Percentiles rank a stretch among this genome's conserved stretches.
phyloP scores from a whole-genome alignment of 2,329 filamentous ascomycete genomes.

The Trichoderma sp. region DNA sequence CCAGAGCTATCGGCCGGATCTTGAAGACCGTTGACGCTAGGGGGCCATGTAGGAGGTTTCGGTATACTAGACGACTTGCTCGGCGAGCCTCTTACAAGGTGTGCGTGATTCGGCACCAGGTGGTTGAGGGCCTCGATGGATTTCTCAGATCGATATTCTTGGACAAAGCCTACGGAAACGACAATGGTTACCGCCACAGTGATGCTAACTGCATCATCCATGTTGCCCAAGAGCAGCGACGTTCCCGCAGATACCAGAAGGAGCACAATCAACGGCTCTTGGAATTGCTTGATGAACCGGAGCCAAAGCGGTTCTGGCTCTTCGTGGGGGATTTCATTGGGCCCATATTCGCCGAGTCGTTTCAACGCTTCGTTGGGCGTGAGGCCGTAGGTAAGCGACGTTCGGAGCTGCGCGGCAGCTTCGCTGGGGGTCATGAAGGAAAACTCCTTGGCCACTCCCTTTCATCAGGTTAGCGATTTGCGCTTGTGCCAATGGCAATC shows the following conservation, averaged over 20 bases:
- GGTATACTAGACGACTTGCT: conserved; percentile 33
- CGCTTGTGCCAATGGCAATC: background rate
- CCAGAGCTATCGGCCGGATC: conserved; percentile 44
- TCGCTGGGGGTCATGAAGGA: conserved; percentile 71
- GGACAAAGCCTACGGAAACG: conserved; percentile 90
- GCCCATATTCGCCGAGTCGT: conserved; percentile 75
- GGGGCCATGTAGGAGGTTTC: conserved; percentile 48
- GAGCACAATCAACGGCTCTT: conserved; percentile 91
- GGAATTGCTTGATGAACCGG: conserved; percentile 93
- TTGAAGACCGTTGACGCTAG: conserved; percentile 40
- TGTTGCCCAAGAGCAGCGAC: conserved; percentile 87
- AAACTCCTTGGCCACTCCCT: conserved; percentile 58
- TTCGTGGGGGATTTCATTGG: conserved; percentile 93
- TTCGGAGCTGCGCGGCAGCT: conserved; percentile 71
- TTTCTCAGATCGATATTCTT: conserved; percentile 97
- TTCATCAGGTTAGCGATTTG: conserved; percentile 22
- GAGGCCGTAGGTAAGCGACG: conserved; percentile 80
- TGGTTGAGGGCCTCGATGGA: conserved; percentile 93
- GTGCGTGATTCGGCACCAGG: conserved; percentile 90
- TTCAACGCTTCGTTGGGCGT: conserved; percentile 76
- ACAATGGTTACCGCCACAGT: conserved; percentile 95
- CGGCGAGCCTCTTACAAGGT: conserved; percentile 70
- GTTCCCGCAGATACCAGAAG: conserved; percentile 83
- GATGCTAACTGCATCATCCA: conserved; percentile 93
- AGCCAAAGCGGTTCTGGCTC: conserved; percentile 92